Base-by-base conservation (phyloP, 768 basidiomycete species). In the Steccherinum ochraceum region DNA sequence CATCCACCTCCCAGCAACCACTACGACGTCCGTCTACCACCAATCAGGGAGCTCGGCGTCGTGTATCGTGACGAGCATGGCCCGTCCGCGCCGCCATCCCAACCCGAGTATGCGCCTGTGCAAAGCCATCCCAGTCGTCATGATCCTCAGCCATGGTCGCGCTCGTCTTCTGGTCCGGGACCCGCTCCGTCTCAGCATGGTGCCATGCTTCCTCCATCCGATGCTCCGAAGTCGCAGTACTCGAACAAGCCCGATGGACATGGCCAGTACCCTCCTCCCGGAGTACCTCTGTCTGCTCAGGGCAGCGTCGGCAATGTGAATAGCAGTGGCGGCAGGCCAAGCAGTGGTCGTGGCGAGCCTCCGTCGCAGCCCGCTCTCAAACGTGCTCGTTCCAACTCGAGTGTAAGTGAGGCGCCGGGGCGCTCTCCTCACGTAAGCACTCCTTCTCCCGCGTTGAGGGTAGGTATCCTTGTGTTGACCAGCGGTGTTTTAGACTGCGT, bases 21-120 rank as follows among this genome's bases (percentile, higher is more conserved):
- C 21, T 46, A 74, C 60, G 69, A 74, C 51, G 66, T 80, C 58
- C 81, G 83, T 35, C 75, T 86, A 3, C 86, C 86, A 0, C 84
- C 84, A 18, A 75, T 88, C 64, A 86, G 80, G 69, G 83, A 85
- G 61, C 74, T 89, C 62, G 83, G 85, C 63, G 86, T 88, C 56
- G 62, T 64, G 50, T 78, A 76, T 49, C 62, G 67, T 25, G 55
- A 67, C 24, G 69, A 71, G 52, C 68, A 71, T 45, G 56, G 35
- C 52, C 68, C 57, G 67, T 10, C 48, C 56, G 45, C 50, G 66
- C 56, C 51, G 61, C 45, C 65, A 68, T 19, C 54, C 65, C 35
- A 58, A 61, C 19, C 53, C 40, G 68, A 69, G 43, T 66, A 68
- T 45, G 49, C 27, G 27, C 56, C 19, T 53, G 41, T 43, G 58